phyloP scores from a whole-genome alignment of 2,329 filamentous ascomycete genomes.

The Aureobasidium musti region DNA sequence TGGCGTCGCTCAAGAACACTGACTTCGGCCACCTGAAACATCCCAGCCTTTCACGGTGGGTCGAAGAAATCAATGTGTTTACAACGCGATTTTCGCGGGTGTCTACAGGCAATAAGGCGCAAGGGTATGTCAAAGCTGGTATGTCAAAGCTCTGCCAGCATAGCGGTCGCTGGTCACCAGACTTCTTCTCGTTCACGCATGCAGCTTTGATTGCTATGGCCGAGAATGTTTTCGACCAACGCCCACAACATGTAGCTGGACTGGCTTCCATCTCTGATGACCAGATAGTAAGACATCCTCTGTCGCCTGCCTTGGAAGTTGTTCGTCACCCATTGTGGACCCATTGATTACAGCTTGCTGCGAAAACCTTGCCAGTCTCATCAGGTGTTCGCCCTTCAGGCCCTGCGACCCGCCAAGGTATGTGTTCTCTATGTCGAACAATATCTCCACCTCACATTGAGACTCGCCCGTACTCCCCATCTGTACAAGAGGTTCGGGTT shows the following conservation, averaged over 20 bases:
- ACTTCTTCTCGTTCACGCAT: too few species aligned
- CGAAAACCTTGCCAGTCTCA: not conserved
- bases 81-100: too few species aligned
- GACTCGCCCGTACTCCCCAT: slow-evolving; percentile 1
- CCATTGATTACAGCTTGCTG: not conserved
- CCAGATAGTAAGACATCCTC: not conserved
- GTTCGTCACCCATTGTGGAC: not conserved
- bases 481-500: not conserved
- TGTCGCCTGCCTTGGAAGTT: not conserved
- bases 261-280: too few species aligned
- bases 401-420: not conserved
- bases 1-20: too few species aligned
- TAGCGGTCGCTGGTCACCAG: too few species aligned
- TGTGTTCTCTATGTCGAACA: not conserved
- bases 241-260: not conserved
- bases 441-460: not conserved
- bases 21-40: too few species aligned
- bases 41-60: too few species aligned
- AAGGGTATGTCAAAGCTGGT: too few species aligned
- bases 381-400: not conserved
- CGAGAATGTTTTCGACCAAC: not conserved
- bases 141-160: too few species aligned
- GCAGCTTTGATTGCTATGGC: too few species aligned
- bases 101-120: too few species aligned
- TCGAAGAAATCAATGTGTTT: too few species aligned